Percentiles rank a stretch among this genome's conserved stretches.
These are phyloP conservation scores for Mycena rebaudengoi DNA, from an alignment of 768 basidiomycete genomes.

Conservation along the genomic window DNA sequence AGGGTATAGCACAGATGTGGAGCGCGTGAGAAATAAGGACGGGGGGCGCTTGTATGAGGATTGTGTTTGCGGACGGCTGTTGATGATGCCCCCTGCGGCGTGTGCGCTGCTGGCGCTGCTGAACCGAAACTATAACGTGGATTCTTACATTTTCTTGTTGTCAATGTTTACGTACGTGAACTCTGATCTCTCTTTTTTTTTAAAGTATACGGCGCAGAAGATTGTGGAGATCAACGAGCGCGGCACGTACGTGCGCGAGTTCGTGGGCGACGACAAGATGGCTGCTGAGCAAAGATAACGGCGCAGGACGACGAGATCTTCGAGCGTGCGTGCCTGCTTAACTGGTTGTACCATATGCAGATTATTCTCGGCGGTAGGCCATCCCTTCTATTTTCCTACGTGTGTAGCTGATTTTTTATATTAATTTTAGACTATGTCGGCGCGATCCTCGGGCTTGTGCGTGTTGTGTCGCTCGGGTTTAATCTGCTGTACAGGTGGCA, in stretches of 20 bases:
- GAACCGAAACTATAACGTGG: constrained; percentile 77
- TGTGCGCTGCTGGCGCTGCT: constrained; percentile 76
- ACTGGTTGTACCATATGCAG: constrained; percentile 76
- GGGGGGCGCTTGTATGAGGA: constrained; percentile 78
- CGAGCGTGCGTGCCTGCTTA: constrained; percentile 75
- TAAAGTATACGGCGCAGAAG: constrained; percentile 74
- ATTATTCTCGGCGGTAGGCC: constrained; percentile 64
- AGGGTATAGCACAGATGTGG: constrained; percentile 53
- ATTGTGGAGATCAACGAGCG: constrained; percentile 75
- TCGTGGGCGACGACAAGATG: constrained; percentile 32
- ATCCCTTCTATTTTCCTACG: neutral
- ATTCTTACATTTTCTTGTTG: constrained; percentile 32
- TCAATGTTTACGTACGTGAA: no score
- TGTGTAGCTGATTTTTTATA: neutral
- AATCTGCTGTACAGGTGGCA: constrained; percentile 75
- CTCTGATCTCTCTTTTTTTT: neutral
- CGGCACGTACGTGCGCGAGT: constrained; percentile 47
- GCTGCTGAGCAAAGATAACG: no score
- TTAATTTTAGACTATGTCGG: constrained; percentile 70
- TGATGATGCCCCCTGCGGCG: constrained; percentile 77
- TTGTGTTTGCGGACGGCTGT: constrained; percentile 71
- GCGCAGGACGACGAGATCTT: constrained; percentile 83
- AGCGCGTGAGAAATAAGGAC: constrained; percentile 65
- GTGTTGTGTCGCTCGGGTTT: constrained; percentile 81
- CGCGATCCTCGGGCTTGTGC: constrained; percentile 77